These are phyloP conservation scores for Neurospora sp. DNA, from an alignment of 495 filamentous ascomycete species.

Conservation along the genomic window DNA sequence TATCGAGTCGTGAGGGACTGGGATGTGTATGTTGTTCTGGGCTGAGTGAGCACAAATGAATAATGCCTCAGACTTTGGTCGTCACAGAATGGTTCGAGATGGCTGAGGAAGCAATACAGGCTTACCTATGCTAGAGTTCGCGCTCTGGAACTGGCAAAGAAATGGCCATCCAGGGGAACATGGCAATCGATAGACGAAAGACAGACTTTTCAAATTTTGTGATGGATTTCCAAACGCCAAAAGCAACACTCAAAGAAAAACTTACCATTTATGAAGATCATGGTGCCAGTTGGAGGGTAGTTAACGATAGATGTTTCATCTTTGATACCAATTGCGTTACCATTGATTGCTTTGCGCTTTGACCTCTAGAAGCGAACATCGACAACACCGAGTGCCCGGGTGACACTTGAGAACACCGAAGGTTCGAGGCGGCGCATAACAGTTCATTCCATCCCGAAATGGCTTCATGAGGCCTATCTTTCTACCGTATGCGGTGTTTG, in stretches of 20 bases:
- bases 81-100: not conserved
- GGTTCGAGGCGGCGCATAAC: conserved; percentile 2
- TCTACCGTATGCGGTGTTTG: not conserved
- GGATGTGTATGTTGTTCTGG: not conserved
- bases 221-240: not conserved
- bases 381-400: not conserved
- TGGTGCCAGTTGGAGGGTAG: not conserved
- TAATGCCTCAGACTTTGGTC: not conserved
- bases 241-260: not conserved
- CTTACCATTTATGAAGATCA: not conserved
- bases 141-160: not conserved
- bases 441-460: conserved; percentile 10
- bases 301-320: not conserved
- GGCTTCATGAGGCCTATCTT: conserved; percentile 8
- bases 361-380: not conserved
- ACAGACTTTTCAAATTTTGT: not conserved
- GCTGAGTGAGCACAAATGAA: not conserved
- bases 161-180: not conserved
- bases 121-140: not conserved
- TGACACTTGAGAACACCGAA: not conserved
- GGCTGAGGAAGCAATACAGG: not conserved
- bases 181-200: not conserved
- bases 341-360: not conserved
- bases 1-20: not conserved
- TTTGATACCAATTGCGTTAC: not conserved